Percentiles rank a stretch among this genome's conserved stretches.
These are phyloP conservation scores for Zalaria sp. DNA, from an alignment of 2,329 filamentous ascomycete genomes.

Conservation along the genomic window DNA sequence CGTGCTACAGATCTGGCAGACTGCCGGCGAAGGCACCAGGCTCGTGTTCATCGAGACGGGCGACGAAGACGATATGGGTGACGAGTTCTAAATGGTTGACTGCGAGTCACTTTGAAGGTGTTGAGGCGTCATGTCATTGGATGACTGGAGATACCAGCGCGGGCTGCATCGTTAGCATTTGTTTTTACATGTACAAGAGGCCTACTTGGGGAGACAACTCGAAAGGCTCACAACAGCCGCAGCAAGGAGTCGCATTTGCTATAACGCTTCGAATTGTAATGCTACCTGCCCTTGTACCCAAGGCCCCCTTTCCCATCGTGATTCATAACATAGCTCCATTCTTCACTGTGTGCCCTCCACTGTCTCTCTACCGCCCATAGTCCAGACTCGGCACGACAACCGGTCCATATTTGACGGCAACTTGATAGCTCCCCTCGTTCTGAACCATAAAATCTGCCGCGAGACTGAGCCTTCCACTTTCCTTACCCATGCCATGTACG, in stretches of 20 bases:
- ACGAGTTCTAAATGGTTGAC: slow-evolving; percentile 9
- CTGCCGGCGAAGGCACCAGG: slow-evolving; percentile 37
- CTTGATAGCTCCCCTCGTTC: slow-evolving; percentile 66
- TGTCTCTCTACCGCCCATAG: slow-evolving; percentile 26
- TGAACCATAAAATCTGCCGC: slow-evolving; percentile 97
- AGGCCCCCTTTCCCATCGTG: too few species aligned
- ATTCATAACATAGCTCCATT: too few species aligned
- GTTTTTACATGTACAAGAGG: too few species aligned
- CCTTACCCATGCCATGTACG: slow-evolving; percentile 18
- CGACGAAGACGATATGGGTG: slow-evolving; percentile 28
- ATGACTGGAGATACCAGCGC: too few species aligned
- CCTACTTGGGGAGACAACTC: too few species aligned
- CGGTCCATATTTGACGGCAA: slow-evolving; percentile 89
- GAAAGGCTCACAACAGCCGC: too few species aligned
- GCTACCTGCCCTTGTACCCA: too few species aligned
- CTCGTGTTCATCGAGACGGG: slow-evolving; percentile 41
- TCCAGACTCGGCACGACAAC: slow-evolving; percentile 71
- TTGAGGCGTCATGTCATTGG: neutral
- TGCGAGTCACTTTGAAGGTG: neutral
- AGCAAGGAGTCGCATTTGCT: too few species aligned
- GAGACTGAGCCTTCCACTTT: slow-evolving; percentile 51
- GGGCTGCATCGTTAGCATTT: too few species aligned
- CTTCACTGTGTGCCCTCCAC: too few species aligned
- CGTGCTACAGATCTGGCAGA: slow-evolving; percentile 38
- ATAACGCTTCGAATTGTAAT: too few species aligned